Evolutionary conservation across 495 filamentous ascomycete species (phyloP).

Genomic region (Hyaloscypha bicolor): DNA sequence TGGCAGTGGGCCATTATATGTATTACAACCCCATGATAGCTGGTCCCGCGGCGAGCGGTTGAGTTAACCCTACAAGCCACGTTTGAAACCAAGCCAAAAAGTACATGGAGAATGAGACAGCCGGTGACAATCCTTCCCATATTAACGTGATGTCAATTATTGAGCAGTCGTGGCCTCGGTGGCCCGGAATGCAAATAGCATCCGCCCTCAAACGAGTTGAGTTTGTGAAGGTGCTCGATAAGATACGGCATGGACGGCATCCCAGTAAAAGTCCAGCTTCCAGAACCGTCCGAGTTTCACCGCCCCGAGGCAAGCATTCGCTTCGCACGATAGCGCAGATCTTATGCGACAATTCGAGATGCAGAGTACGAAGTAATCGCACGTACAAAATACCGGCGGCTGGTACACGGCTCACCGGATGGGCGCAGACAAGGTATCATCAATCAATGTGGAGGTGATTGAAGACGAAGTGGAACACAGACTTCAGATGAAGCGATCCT

Average conservation of each 20-base stretch:
- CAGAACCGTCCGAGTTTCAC: constrained; percentile 13
- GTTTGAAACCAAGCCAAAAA: constrained; percentile 22
- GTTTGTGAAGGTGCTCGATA: constrained; percentile 19
- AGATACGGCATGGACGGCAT: constrained; percentile 11
- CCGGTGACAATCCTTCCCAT: constrained; percentile 18
- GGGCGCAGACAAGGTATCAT: neutral
- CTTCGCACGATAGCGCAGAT: constrained; percentile 22
- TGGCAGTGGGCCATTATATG: constrained; percentile 19
- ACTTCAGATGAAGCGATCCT: constrained; percentile 14
- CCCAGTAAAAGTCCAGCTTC: constrained; percentile 12
- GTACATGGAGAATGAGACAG: constrained; percentile 17
- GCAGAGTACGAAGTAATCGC: neutral
- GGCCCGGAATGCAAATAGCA: constrained; percentile 6
- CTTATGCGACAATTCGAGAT: constrained; percentile 19
- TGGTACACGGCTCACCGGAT: constrained; percentile 3
- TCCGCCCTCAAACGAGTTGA: constrained; percentile 20
- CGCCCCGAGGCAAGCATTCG: constrained; percentile 21
- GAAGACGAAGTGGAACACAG: constrained; percentile 10
- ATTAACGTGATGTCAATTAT: constrained; percentile 9
- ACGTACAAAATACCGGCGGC: constrained; percentile 2
- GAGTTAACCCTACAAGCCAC: neutral
- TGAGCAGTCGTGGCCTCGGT: constrained; percentile 11
- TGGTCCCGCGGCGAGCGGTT: neutral
- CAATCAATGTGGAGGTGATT: neutral
- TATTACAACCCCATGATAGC: constrained; percentile 5